phyloP scores from a whole-genome alignment of 805 yeast genomes.

The Cyberlindnera euphorbiiphila region DNA sequence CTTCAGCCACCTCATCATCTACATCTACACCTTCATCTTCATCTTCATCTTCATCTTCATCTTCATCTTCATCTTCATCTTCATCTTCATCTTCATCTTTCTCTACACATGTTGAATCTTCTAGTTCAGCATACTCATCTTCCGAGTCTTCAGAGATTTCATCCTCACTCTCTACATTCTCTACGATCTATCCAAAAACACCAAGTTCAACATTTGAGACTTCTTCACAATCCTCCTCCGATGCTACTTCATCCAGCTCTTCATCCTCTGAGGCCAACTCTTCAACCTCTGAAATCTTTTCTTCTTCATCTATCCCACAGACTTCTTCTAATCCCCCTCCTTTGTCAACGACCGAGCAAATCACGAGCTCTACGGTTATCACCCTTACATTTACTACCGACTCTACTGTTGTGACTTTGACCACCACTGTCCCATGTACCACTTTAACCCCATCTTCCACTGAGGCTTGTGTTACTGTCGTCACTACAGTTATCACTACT shows the following conservation, averaged over 20 bases:
- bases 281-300: conserved; percentile 1
- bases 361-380: conserved; percentile 1
- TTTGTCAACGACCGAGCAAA: background rate
- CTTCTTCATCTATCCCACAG: too few species aligned
- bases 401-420: background rate
- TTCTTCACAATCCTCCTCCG: background rate
- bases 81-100: conserved; percentile 1
- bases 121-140: background rate
- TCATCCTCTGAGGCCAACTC: too few species aligned
- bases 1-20: conserved; percentile 2
- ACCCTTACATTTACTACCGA: conserved; percentile 1
- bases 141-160: background rate
- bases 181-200: conserved; percentile 2
- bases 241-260: too few species aligned
- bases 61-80: conserved; percentile 1
- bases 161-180: conserved; percentile 3
- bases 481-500: conserved; percentile 1
- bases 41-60: background rate
- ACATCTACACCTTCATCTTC: background rate
- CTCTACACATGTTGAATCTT: too few species aligned
- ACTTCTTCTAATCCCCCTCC: too few species aligned
- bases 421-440: conserved; percentile 1
- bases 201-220: background rate
- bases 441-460: background rate
- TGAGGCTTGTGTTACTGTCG: background rate